Evolutionary conservation across 345 rosid genomes (phyloP), one percentile per base, ranked within the genome.

Genomic region (Eucalyptus cloeziana): DNA sequence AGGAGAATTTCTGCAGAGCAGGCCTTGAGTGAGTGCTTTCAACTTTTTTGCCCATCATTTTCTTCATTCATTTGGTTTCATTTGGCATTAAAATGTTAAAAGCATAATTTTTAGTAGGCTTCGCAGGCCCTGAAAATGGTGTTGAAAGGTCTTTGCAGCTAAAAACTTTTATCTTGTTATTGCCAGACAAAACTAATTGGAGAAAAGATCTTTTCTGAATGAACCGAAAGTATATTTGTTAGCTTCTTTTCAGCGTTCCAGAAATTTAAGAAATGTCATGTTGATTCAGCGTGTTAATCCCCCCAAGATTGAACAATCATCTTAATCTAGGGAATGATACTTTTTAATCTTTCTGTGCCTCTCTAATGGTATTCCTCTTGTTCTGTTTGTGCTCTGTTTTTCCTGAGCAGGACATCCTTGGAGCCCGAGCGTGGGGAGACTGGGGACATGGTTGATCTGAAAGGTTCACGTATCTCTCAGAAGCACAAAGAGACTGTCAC

Each of bases 1-100:
- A 91, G 92, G 86, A 85, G 99, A 88, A 91, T 94, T 22, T 95
- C 99, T 4, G 99, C 96, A 2, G 97, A 96, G 16, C 95, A 98
- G 90, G 97, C 95, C 85, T 91, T 97, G 50, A 93, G 99, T 3
- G 24, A 15, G 24, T 33, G 80, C 43, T 33, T 16, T 44, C 80
- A 69, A 33, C 76, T n/a, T 7, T 64, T 64, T 64, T n/a, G 76
- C 21, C 21, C 37, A 64, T 64, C 76, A 64, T 64, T 64, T 64
- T 64, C 76, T n/a, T 64, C 37, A 14, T n/a, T 3, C 21, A n/a
- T 64, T 64, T 14, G 76, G 37, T 64, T 64, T 64, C 76, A 14
- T n/a, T n/a, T 14, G 9, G 40, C 19, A 2, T 64, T n/a, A n/a
- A 64, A 64, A n/a, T 7, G 37, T n/a, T 64, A 19, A 95, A 90